Evolutionary conservation across 306 rosid species (phyloP).

Genomic region (Albizia julibrissin): DNA sequence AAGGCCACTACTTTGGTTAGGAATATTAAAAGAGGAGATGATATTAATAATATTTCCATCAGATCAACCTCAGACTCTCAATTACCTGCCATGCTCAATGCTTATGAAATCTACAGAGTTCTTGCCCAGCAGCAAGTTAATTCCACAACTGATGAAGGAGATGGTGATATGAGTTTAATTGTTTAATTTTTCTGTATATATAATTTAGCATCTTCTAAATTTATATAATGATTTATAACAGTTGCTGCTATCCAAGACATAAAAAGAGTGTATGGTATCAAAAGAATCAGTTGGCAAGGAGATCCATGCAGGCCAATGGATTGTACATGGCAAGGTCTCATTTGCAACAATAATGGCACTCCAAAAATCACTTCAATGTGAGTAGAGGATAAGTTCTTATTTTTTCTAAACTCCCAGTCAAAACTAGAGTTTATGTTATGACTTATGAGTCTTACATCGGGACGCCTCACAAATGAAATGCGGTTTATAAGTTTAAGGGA

Average conservation of each 20-base stretch:
- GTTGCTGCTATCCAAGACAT: conserved; percentile 13
- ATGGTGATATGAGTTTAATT: neutral
- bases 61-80: neutral
- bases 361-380: conserved; percentile 43
- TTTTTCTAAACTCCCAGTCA: neutral
- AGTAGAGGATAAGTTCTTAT: neutral
- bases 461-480: too few relatives aligned
- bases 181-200: neutral
- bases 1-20: neutral
- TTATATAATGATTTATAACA: neutral
- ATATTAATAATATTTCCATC: neutral
- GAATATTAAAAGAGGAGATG: neutral
- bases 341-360: conserved; percentile 17
- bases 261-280: neutral
- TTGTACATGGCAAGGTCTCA: conserved; percentile 25
- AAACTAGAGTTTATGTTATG: neutral
- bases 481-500: too few relatives aligned
- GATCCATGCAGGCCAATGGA: conserved; percentile 40
- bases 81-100: neutral
- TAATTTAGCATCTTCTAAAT: neutral
- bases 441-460: too few relatives aligned
- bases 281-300: conserved; percentile 32
- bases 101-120: neutral
- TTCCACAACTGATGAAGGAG: neutral
- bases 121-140: neutral